Evolutionary conservation across 768 basidiomycete species (phyloP).

Genomic region (Coprinopsis strossmayeri): DNA sequence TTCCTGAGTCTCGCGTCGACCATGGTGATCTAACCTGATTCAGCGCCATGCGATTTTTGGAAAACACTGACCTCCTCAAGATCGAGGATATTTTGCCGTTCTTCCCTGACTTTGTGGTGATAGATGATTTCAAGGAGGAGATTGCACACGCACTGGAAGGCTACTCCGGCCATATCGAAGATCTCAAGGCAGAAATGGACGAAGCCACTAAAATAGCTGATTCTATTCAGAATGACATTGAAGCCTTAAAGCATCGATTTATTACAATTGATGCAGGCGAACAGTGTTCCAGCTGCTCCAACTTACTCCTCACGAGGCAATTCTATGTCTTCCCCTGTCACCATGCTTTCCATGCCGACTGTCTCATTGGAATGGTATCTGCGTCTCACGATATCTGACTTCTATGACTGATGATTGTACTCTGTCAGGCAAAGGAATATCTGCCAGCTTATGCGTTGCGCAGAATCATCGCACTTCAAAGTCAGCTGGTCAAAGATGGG

Average conservation of each 20-base stretch:
- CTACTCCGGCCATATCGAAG: conserved; percentile 87
- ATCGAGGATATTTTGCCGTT: conserved; percentile 99
- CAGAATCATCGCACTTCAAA: conserved; percentile 81
- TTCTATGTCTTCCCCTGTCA: conserved; percentile 99
- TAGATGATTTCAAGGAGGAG: conserved; percentile 99
- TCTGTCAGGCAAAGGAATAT: conserved; percentile 79
- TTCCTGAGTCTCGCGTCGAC: conserved; percentile 2
- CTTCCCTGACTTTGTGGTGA: conserved; percentile 99
- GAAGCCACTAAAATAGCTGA: conserved; percentile 91
- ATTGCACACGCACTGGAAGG: conserved; percentile 94
- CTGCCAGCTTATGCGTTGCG: conserved; percentile 77
- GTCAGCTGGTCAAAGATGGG: conserved; percentile 63
- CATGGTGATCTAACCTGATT: background rate
- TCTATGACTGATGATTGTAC: background rate
- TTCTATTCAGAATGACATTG: conserved; percentile 88
- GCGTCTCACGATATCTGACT: conserved; percentile 11
- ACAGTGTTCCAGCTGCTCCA: conserved; percentile 75
- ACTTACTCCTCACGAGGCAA: conserved; percentile 75
- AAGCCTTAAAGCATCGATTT: conserved; percentile 79
- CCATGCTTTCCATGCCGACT: conserved; percentile 97
- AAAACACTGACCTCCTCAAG: conserved; percentile 90
- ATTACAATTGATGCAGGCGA: conserved; percentile 88
- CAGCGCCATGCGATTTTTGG: conserved; percentile 96
- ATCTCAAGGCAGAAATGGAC: conserved; percentile 91
- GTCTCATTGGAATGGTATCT: conserved; percentile 87